These are phyloP conservation scores for Incumbomyces delicatus DNA, from an alignment of 2,329 filamentous ascomycete species.

Conservation along the genomic window DNA sequence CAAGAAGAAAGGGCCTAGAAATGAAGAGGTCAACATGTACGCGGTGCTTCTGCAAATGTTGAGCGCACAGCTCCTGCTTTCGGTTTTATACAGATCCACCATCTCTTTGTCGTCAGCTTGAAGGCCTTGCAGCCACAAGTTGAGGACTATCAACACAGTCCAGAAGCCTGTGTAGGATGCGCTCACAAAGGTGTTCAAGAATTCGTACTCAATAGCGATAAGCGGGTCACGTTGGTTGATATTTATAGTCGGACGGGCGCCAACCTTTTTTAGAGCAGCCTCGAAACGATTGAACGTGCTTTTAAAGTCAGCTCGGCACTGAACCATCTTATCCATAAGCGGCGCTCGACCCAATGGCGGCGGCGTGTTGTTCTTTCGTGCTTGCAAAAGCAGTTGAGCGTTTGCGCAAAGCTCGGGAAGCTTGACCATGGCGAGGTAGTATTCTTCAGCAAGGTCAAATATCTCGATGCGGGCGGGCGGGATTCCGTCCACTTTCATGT, in stretches of 20 bases:
- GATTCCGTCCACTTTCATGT: constrained; percentile 11
- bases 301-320: constrained; percentile 11
- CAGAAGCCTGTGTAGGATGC: constrained; percentile 17
- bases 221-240: constrained; percentile 14
- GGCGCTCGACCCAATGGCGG: not conserved
- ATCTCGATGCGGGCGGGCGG: constrained; percentile 11
- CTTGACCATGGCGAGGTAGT: constrained; percentile 15
- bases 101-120: constrained; percentile 12
- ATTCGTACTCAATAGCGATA: constrained; percentile 18
- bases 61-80: constrained; percentile 16
- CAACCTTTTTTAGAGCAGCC: constrained; percentile 8
- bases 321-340: constrained; percentile 1
- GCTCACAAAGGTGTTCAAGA: constrained; percentile 17
- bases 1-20: constrained; percentile 20
- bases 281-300: constrained; percentile 15
- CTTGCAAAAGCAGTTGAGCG: not conserved
- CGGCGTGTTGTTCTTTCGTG: not conserved
- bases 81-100: constrained; percentile 12
- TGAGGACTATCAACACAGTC: constrained; percentile 18
- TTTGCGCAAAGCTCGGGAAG: constrained; percentile 10
- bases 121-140: constrained; percentile 13
- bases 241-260: constrained; percentile 4
- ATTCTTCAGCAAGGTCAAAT: constrained; percentile 18
- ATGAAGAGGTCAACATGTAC: constrained; percentile 21
- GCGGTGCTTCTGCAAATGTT: constrained; percentile 16